Percentiles rank a stretch among this genome's conserved stretches.
Evolutionary conservation across 2,329 filamentous ascomycete genomes (phyloP).

Genomic region (Aspergillus piperis): DNA sequence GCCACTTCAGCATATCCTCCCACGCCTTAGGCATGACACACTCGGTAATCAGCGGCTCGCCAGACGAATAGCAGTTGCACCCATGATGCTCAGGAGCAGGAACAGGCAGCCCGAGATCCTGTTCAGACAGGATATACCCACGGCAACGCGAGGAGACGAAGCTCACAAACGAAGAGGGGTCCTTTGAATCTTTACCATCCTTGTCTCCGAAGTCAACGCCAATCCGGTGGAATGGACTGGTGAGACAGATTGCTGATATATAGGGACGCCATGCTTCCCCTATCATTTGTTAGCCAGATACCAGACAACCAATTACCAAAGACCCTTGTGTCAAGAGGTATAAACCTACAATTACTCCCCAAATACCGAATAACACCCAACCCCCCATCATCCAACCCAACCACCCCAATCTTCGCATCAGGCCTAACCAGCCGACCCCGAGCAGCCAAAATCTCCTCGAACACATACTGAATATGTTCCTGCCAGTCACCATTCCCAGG

Average conservation of each 20-base stretch:
- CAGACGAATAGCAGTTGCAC: slow-evolving; percentile 70
- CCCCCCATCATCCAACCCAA: slow-evolving; percentile 70
- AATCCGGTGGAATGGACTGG: slow-evolving; percentile 39
- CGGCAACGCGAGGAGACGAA: slow-evolving; percentile 57
- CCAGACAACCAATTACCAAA: too few species aligned
- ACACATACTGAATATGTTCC: slow-evolving; percentile 68
- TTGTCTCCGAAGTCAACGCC: slow-evolving; percentile 28
- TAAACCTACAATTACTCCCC: slow-evolving; percentile 53
- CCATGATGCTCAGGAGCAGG: slow-evolving; percentile 58
- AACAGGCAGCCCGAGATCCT: slow-evolving; percentile 57
- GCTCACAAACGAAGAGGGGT: slow-evolving; percentile 25
- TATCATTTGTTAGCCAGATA: slow-evolving; percentile 20
- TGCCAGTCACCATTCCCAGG: slow-evolving; percentile 57
- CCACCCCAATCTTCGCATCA: slow-evolving; percentile 64
- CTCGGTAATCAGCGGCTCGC: slow-evolving; percentile 62
- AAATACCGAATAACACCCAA: slow-evolving; percentile 62
- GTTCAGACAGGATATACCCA: slow-evolving; percentile 59
- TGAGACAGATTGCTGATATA: slow-evolving; percentile 44
- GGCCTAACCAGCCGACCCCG: slow-evolving; percentile 46
- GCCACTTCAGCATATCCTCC: slow-evolving; percentile 59
- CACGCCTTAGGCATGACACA: slow-evolving; percentile 61
- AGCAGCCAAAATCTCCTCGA: slow-evolving; percentile 60
- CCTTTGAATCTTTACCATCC: not conserved
- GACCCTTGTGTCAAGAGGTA: not conserved
- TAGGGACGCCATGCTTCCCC: slow-evolving; percentile 43